phyloP scores from a whole-genome alignment of 2,329 filamentous ascomycete species.

The Keithomyces neogunnii region DNA sequence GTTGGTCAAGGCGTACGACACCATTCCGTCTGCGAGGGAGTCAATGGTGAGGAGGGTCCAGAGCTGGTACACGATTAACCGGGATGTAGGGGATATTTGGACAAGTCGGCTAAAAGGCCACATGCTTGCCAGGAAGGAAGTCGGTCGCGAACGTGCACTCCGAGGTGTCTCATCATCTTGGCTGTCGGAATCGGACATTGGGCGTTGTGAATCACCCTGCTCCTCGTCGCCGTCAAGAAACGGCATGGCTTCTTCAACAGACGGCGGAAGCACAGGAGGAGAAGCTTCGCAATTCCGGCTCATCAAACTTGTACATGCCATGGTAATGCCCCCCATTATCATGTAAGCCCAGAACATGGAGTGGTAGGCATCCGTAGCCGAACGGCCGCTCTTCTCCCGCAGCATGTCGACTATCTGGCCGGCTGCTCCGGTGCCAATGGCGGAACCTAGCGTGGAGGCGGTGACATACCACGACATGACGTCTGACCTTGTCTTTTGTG shows the following conservation, averaged over 20 bases:
- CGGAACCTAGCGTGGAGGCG: conserved; percentile 44
- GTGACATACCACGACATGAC: conserved; percentile 62
- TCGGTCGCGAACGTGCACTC: too few species aligned
- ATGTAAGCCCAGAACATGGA: conserved; percentile 50
- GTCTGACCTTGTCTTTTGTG: conserved; percentile 44
- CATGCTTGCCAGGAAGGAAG: not conserved
- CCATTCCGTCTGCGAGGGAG: conserved; percentile 58
- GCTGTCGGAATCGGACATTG: not conserved
- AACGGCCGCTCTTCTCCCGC: conserved; percentile 36
- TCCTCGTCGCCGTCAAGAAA: not conserved
- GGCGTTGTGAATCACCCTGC: not conserved
- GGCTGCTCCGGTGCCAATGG: conserved; percentile 42
- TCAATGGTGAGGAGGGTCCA: conserved; percentile 59
- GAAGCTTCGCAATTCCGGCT: conserved; percentile 40
- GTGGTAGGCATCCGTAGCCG: conserved; percentile 44
- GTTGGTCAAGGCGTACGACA: conserved; percentile 46
- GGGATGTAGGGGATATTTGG: conserved; percentile 49
- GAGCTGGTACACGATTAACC: conserved; percentile 52
- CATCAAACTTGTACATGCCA: conserved; percentile 35
- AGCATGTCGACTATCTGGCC: conserved; percentile 43
- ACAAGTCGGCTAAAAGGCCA: conserved; percentile 29
- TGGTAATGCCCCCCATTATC: conserved; percentile 44
- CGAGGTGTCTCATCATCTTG: not conserved
- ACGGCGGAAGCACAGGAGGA: not conserved
- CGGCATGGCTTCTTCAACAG: not conserved